Evolutionary conservation across 352 stramenopile species (phyloP).

Genomic region (Globisporangium nagaii): DNA sequence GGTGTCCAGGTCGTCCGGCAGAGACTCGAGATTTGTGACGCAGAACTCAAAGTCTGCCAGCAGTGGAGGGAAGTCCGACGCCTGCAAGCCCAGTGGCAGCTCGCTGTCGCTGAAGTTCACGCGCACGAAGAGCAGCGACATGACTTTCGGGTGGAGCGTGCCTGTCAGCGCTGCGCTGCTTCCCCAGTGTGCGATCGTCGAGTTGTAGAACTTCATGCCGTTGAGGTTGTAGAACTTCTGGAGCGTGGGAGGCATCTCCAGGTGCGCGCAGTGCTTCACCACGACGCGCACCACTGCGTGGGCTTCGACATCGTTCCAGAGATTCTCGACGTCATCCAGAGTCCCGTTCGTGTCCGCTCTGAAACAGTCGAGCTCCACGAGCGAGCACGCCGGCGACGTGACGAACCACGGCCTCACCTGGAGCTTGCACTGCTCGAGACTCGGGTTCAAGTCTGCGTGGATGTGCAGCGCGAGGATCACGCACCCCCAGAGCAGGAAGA

Average conservation of each 20-base stretch:
- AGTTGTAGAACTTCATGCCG: constrained; percentile 27
- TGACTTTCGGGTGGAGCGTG: constrained; percentile 10
- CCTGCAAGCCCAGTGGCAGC: constrained; percentile 1
- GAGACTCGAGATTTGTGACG: not conserved
- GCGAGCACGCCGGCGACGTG: not conserved
- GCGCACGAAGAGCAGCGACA: constrained; percentile 16
- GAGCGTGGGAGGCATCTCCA: constrained; percentile 6
- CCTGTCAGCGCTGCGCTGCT: constrained; percentile 11
- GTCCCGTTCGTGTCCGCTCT: not conserved
- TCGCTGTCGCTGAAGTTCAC: constrained; percentile 12
- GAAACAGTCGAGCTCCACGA: not conserved
- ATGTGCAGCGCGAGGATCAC: constrained; percentile 1
- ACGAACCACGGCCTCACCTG: not conserved
- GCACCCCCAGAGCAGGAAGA: not conserved
- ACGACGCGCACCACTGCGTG: not conserved
- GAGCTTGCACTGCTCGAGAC: not conserved
- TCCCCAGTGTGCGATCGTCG: constrained; percentile 14
- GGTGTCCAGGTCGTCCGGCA: constrained; percentile 1
- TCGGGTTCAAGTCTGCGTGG: not conserved
- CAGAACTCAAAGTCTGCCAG: not conserved
- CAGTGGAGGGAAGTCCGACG: not conserved
- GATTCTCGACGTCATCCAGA: constrained; percentile 8
- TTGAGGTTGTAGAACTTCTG: constrained; percentile 12
- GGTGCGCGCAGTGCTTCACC: not conserved
- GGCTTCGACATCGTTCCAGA: constrained; percentile 1